Evolutionary conservation across 306 rosid genomes (phyloP).

Genomic region (apple (Malus domestica)): DNA sequence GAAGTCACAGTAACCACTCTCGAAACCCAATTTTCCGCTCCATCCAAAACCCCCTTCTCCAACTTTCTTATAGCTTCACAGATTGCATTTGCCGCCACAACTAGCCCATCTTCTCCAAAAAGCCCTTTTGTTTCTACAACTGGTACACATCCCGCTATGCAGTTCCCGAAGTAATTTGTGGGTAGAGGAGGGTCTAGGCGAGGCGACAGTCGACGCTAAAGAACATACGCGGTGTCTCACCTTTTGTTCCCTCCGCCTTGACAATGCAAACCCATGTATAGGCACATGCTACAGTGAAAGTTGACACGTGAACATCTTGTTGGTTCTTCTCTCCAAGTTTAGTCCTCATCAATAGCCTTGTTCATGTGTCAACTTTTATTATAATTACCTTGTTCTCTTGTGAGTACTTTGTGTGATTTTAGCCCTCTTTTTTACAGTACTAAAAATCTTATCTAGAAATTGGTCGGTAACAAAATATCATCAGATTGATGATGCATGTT

Average conservation of each 20-base stretch:
- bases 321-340: not conserved
- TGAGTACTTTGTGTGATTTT: too few species aligned
- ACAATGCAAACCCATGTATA: conserved; percentile 20
- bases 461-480: too few species aligned
- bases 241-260: conserved; percentile 12
- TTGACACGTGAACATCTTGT: not conserved
- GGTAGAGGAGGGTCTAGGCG: conserved; percentile 16
- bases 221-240: not conserved
- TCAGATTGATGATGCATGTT: too few species aligned
- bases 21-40: conserved; percentile 18
- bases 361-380: too few species aligned
- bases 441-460: too few species aligned
- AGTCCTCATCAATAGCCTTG: not conserved
- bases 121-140: not conserved
- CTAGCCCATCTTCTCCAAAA: conserved; percentile 19
- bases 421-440: too few species aligned
- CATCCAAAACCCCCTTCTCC: conserved; percentile 3
- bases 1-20: not conserved
- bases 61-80: conserved; percentile 9
- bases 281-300: conserved; percentile 14
- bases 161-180: conserved; percentile 21
- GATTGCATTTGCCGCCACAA: conserved; percentile 11
- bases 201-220: conserved; percentile 12
- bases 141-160: not conserved
- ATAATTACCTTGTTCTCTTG: too few species aligned